A percentile compares a stretch with the other conserved stretches of the same genome.
These are phyloP conservation scores for Cercospora janseana DNA, from an alignment of 2,329 filamentous ascomycete genomes.

Conservation along the genomic window DNA sequence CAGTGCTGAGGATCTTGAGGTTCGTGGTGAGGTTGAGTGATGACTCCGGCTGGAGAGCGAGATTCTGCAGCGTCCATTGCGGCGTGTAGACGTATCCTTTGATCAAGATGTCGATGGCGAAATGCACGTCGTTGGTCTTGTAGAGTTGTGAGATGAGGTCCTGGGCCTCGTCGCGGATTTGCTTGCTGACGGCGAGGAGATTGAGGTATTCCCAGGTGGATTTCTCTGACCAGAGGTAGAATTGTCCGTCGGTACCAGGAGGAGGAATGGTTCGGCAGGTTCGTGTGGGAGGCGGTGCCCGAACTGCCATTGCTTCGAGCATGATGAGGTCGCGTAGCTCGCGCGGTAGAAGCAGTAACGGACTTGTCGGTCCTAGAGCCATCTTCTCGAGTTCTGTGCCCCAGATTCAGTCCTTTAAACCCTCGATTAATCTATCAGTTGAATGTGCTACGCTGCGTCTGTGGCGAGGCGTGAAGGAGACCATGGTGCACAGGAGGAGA, in stretches of 20 bases:
- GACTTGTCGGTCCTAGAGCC: constrained; percentile 9
- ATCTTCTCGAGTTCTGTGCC: constrained; percentile 8
- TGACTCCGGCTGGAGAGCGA: constrained; percentile 12
- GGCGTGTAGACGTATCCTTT: constrained; percentile 28
- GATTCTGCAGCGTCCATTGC: constrained; percentile 26
- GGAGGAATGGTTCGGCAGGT: constrained; percentile 16
- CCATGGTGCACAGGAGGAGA: background rate
- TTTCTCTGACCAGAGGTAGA: constrained; percentile 20
- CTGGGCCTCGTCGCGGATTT: constrained; percentile 24
- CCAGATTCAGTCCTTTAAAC: too few species aligned
- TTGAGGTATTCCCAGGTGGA: constrained; percentile 14
- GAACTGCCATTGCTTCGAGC: constrained; percentile 13
- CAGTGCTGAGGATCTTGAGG: constrained; percentile 28
- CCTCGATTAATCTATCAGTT: too few species aligned
- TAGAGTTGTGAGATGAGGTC: constrained; percentile 20
- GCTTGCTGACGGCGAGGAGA: constrained; percentile 17
- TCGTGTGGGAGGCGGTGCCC: constrained; percentile 6
- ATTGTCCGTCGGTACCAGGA: constrained; percentile 16
- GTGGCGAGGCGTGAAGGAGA: background rate
- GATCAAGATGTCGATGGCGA: constrained; percentile 28
- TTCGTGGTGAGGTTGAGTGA: constrained; percentile 25
- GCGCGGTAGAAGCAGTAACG: constrained; percentile 24
- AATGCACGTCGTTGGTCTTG: constrained; percentile 9
- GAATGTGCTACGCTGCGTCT: background rate
- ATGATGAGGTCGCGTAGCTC: constrained; percentile 31